Evolutionary conservation across 805 yeast species (phyloP).

Genomic region (Cyberlindnera maritima): DNA sequence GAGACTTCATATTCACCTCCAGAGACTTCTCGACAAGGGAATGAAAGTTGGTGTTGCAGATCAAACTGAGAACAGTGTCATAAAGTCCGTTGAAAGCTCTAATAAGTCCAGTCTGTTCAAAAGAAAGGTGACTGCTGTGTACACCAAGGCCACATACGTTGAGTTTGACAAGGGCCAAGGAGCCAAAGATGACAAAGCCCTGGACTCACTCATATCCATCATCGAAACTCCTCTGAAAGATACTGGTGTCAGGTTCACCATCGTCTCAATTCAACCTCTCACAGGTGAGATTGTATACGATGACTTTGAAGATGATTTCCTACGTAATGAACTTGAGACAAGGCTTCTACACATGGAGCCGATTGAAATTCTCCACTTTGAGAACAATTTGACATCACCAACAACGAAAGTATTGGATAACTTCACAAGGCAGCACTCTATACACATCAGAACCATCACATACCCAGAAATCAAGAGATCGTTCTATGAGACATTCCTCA

Average conservation of each 20-base stretch:
- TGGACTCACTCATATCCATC: slow-evolving; percentile 48
- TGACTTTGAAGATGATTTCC: slow-evolving; percentile 55
- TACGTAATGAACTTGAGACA: slow-evolving; percentile 67
- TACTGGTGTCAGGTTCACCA: slow-evolving; percentile 28
- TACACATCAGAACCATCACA: slow-evolving; percentile 17
- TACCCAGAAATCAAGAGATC: slow-evolving; percentile 16
- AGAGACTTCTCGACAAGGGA: slow-evolving; percentile 68
- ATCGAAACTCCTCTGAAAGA: slow-evolving; percentile 25
- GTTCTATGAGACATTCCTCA: slow-evolving; percentile 15
- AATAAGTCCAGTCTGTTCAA: slow-evolving; percentile 60
- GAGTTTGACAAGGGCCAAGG: slow-evolving; percentile 42
- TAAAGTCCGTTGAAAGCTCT: slow-evolving; percentile 50
- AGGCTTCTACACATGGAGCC: slow-evolving; percentile 75
- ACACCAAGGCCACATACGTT: slow-evolving; percentile 81
- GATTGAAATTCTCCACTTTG: slow-evolving; percentile 59
- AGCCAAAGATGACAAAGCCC: slow-evolving; percentile 29
- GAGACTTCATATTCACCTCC: slow-evolving; percentile 71
- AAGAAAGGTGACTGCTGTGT: slow-evolving; percentile 66
- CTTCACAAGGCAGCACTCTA: slow-evolving; percentile 29
- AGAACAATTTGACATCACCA: slow-evolving; percentile 30
- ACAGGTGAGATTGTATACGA: slow-evolving; percentile 81
- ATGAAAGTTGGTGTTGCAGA: slow-evolving; percentile 83
- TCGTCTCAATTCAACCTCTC: slow-evolving; percentile 65
- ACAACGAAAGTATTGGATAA: slow-evolving; percentile 9
- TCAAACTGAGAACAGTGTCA: slow-evolving; percentile 78